Conservation (phyloP, 2,329 filamentous ascomycete genomes). For the Stagonosporopsis vannaccii region DNA sequence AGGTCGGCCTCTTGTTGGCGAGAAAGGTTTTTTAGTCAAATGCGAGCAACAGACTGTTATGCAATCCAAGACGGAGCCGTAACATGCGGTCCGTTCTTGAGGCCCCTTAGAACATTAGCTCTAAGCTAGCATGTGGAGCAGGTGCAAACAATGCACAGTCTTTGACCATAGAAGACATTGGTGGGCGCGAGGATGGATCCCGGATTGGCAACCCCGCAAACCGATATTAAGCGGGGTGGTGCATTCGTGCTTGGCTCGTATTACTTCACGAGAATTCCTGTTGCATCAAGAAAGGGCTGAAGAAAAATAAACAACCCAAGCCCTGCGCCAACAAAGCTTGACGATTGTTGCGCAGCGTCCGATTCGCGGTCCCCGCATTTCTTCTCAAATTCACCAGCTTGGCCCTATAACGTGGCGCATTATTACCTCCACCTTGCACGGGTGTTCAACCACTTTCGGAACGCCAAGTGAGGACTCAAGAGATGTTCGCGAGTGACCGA, state of each 20-base stretch:
- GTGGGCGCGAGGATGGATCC: not conserved
- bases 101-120: too few relatives aligned
- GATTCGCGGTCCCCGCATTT: slow-evolving; percentile 29
- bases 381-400: slow-evolving; percentile 16
- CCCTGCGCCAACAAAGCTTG: slow-evolving; percentile 23
- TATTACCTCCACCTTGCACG: slow-evolving; percentile 20
- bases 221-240: slow-evolving; percentile 25
- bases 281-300: not conserved
- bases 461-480: not conserved
- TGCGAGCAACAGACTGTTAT: not conserved
- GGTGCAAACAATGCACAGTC: not conserved
- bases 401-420: slow-evolving; percentile 28
- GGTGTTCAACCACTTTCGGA: slow-evolving; percentile 11
- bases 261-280: slow-evolving; percentile 5
- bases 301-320: slow-evolving; percentile 28
- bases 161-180: not conserved
- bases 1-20: too few relatives aligned
- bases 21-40: not conserved
- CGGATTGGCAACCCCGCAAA: slow-evolving; percentile 19
- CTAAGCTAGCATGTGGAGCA: not conserved
- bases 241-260: slow-evolving; percentile 13
- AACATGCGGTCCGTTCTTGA: not conserved
- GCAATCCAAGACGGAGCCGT: not conserved
- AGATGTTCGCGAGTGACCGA: not conserved
- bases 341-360: not conserved